Conservation (phyloP, 306 rosid genomes). For the Senna siamea region DNA sequence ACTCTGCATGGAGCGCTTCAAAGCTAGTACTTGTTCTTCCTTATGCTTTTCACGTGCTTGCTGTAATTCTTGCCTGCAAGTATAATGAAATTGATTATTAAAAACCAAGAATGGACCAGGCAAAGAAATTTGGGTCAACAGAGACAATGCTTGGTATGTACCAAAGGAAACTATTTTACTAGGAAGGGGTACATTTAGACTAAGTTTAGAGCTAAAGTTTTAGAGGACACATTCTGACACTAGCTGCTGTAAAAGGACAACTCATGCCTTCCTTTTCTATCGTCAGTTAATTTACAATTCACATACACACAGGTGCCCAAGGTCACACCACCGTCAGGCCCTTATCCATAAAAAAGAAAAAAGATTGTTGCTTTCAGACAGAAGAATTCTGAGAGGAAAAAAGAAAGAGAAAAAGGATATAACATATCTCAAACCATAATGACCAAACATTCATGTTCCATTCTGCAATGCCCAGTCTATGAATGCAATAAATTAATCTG, state of each 20-base stretch:
- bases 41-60: conserved; percentile 82
- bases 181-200: conserved; percentile 4
- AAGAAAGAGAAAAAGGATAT: not conserved
- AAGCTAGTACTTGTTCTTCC: conserved; percentile 78
- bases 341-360: not conserved
- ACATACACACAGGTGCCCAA: not conserved
- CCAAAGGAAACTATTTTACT: not conserved
- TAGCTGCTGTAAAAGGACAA: not conserved
- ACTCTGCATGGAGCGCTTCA: conserved; percentile 84
- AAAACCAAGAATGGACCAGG: not conserved
- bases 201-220: conserved; percentile 14
- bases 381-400: not conserved
- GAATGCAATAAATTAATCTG: not conserved
- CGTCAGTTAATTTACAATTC: not conserved
- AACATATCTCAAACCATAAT: not conserved
- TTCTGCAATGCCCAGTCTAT: not conserved
- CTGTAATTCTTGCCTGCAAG: conserved; percentile 73
- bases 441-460: not conserved
- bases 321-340: not conserved
- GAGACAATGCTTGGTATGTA: not conserved
- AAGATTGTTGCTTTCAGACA: not conserved
- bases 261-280: not conserved
- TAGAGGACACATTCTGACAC: conserved; percentile 20
- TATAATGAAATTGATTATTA: conserved; percentile 10
- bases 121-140: conserved; percentile 21